These are phyloP conservation scores for Cladorrhinum samala DNA, from an alignment of 495 filamentous ascomycete genomes.

Conservation along the genomic window DNA sequence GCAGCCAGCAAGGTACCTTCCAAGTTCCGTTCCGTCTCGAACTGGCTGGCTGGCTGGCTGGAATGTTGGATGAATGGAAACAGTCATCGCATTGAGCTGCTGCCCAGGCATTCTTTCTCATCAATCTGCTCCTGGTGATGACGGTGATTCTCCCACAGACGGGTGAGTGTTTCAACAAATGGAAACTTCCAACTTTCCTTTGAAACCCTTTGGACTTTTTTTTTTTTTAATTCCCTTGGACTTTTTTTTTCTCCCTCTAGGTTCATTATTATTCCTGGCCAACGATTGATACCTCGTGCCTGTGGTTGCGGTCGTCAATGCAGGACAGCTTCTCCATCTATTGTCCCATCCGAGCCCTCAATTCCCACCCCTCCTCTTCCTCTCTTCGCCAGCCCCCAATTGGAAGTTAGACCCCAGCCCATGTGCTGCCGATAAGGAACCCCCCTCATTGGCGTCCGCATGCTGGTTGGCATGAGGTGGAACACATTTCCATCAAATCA, in stretches of 20 bases:
- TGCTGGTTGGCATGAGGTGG: no score
- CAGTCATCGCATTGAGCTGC: no score
- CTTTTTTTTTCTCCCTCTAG: neutral
- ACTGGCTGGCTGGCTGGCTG: no score
- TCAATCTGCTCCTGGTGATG: no score
- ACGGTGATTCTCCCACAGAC: no score
- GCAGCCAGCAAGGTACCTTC: neutral
- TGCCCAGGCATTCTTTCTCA: neutral
- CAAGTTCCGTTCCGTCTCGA: neutral
- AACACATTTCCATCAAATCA: no score
- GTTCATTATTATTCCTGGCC: neutral
- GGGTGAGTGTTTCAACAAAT: no score
- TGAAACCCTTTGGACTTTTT: neutral
- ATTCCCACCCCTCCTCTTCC: neutral
- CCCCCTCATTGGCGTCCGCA: no score
- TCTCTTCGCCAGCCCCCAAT: constrained; percentile 1
- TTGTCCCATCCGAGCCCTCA: neutral
- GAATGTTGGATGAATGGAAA: no score
- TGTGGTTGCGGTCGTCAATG: neutral
- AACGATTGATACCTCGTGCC: neutral
- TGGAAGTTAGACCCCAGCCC: constrained; percentile 4
- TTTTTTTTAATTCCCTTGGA: neutral
- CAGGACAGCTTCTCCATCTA: neutral
- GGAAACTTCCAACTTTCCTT: neutral
- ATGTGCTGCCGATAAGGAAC: neutral